A percentile compares a stretch with the other conserved stretches of the same genome.
Evolutionary conservation across 2,329 filamentous ascomycete genomes (phyloP).

Genomic region (Dothideomycetidae sp.): DNA sequence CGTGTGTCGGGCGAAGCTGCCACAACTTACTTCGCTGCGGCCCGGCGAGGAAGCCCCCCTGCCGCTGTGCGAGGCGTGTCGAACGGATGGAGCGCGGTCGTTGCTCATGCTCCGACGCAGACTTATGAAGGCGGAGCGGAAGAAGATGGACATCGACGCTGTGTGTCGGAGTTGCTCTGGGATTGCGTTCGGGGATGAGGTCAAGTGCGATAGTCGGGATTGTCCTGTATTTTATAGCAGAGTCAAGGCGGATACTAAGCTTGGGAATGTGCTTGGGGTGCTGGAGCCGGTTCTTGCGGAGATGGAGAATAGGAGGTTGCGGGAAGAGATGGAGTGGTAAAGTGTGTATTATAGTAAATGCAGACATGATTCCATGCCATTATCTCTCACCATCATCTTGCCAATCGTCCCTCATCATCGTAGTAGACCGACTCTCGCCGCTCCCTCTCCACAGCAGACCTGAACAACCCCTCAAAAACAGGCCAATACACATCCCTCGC

Average conservation of each 20-base stretch:
- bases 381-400: too few species aligned
- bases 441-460: too few species aligned
- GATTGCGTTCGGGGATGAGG: conserved; percentile 56
- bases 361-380: too few species aligned
- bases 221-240: conserved; percentile 84
- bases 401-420: too few species aligned
- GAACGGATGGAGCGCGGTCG: conserved; percentile 41
- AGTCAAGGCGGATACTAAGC: conserved; percentile 43
- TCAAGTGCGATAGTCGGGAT: conserved; percentile 80
- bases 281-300: conserved; percentile 29
- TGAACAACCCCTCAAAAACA: too few species aligned
- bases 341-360: too few species aligned
- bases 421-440: too few species aligned
- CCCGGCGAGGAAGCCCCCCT: conserved; percentile 17
- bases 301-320: conserved; percentile 24
- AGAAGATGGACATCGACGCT: conserved; percentile 47
- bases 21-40: conserved; percentile 21
- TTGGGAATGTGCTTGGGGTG: conserved; percentile 26
- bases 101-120: conserved; percentile 49
- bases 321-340: conserved; percentile 7
- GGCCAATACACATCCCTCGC: too few species aligned
- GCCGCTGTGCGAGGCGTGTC: conserved; percentile 47
- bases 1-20: conserved; percentile 52
- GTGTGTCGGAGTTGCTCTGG: conserved; percentile 73
- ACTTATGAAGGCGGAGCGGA: conserved; percentile 49